Evolutionary conservation across 2,329 filamentous ascomycete species (phyloP), one percentile per base, ranked within the genome.

Genomic region (Neocatenulostroma microsporum): DNA sequence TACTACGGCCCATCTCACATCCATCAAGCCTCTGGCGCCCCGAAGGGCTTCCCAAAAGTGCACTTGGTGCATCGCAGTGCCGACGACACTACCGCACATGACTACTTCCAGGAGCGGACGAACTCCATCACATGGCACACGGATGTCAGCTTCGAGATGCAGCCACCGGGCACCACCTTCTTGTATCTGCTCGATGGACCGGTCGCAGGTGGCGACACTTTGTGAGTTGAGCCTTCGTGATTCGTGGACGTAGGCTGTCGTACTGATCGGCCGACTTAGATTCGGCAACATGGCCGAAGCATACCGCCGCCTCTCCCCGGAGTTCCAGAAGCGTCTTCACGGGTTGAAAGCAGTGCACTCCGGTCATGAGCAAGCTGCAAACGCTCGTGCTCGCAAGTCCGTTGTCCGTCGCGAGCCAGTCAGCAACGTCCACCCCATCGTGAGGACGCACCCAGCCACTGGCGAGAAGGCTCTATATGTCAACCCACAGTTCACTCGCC

Each of bases 161-260:
- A 95, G 63, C 86, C 88, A 2, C 86, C 88, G 0, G 85, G 86
- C 20, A 94, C 86, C 0, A 94, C 88, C 0, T 93, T 94, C 62
- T 63, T 94, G 23, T 94, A 93, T 56, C 71, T 87, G 33, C 73
- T 95, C n/a, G 86, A 94, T 55, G 80, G 76, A 29, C 87, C 87
- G 1, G 69, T 75, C 25, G 80, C 76, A 1, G 87, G 87, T 23
- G 88, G 87, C 31, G 86, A 94, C 57, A 94, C 87, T 0, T 64
- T 1, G 80, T 84, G 28, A 13, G 34, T 25, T 19, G 5, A 17
- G 19, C 23, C 15, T n/a, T 18, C 25, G 85, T 85, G 32, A 26
- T 31, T n/a, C n/a, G n/a, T n/a, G n/a, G n/a, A n/a, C n/a, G n/a
- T n/a, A n/a, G n/a, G n/a, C n/a, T n/a, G n/a, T n/a, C n/a, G n/a